Conservation (phyloP, 352 stramenopile species). For the Thraustochytrium striatum region DNA sequence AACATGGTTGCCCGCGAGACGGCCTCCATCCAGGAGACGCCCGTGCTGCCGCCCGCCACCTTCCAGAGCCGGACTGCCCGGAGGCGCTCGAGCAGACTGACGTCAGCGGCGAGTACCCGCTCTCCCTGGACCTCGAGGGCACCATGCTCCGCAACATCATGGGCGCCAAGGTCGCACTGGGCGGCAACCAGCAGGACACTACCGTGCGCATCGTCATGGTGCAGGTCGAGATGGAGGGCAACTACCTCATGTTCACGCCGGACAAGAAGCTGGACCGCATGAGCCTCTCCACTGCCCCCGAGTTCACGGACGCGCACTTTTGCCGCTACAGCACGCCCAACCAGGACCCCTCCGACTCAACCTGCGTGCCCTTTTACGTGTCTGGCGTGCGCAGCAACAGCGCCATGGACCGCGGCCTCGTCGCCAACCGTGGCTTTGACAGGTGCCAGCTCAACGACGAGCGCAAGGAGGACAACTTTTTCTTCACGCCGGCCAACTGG, state of each 20-base stretch:
- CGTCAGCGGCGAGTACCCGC: no score
- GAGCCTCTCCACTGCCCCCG: background rate
- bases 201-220: background rate
- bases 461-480: background rate
- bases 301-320: background rate
- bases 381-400: background rate
- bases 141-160: no score
- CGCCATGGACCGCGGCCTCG: background rate
- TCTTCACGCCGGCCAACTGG: slow-evolving; percentile 5
- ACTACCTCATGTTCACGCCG: background rate
- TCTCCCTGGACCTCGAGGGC: no score
- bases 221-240: background rate
- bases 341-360: background rate
- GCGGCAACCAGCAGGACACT: no score
- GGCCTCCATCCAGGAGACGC: no score
- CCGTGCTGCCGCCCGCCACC: no score
- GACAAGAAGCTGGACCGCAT: background rate
- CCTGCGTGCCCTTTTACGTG: background rate
- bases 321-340: background rate
- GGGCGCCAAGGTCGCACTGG: no score
- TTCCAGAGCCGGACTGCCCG: no score
- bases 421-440: background rate
- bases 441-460: background rate
- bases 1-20: no score
- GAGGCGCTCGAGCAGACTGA: no score